phyloP scores from a whole-genome alignment of 495 filamentous ascomycete species.

The Monascus purpureus region DNA sequence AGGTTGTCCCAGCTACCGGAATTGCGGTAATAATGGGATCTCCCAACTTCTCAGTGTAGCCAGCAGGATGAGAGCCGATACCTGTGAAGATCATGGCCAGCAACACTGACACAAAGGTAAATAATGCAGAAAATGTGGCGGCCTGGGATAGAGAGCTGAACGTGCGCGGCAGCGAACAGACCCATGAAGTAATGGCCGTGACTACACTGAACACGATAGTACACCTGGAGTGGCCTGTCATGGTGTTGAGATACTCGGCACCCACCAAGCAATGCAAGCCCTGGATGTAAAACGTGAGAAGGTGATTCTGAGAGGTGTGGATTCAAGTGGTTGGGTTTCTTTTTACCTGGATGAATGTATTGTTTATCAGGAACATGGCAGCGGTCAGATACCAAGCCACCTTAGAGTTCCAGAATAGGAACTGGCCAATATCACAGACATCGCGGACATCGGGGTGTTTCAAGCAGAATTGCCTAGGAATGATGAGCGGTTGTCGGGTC shows the following conservation, averaged over 20 bases:
- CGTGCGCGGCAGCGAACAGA: slow-evolving; percentile 69
- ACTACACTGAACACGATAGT: slow-evolving; percentile 64
- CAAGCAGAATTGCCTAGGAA: slow-evolving; percentile 60
- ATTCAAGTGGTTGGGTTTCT: background rate
- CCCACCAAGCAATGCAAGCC: slow-evolving; percentile 68
- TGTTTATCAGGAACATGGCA: slow-evolving; percentile 81
- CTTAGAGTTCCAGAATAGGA: slow-evolving; percentile 66
- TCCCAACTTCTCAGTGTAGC: slow-evolving; percentile 41
- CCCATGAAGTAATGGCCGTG: slow-evolving; percentile 51
- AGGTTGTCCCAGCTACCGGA: slow-evolving; percentile 57
- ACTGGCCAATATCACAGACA: slow-evolving; percentile 83
- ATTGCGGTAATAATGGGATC: slow-evolving; percentile 48
- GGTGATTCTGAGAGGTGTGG: background rate
- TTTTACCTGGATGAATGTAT: slow-evolving; percentile 65
- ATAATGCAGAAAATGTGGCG: slow-evolving; percentile 60
- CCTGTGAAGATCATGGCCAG: slow-evolving; percentile 66
- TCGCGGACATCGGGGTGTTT: slow-evolving; percentile 77
- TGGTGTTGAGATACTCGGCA: slow-evolving; percentile 75
- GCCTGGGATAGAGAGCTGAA: slow-evolving; percentile 64
- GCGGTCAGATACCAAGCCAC: slow-evolving; percentile 76
- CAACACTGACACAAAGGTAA: slow-evolving; percentile 76
- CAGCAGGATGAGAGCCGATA: slow-evolving; percentile 52
- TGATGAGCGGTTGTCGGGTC: slow-evolving; percentile 2
- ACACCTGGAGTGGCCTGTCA: slow-evolving; percentile 49
- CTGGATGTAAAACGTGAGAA: slow-evolving; percentile 9